Evolutionary conservation across 2,329 filamentous ascomycete genomes (phyloP), one percentile per base, ranked within the genome.

Genomic region (Fusarium pseudonygamai): DNA sequence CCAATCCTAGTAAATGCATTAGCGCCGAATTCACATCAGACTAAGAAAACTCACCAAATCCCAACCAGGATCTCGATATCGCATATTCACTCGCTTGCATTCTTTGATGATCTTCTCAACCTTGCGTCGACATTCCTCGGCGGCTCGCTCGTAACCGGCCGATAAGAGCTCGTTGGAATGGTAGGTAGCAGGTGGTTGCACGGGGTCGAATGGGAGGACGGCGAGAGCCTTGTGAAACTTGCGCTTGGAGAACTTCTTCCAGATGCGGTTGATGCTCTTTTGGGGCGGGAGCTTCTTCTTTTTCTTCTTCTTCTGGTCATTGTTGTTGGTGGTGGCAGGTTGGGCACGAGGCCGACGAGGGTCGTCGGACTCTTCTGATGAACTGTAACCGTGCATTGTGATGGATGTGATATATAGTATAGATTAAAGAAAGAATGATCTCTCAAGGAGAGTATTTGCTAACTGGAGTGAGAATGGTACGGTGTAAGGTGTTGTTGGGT

Each of bases 21-120:
- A 78, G 73, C 52, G 28, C 20, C 46, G 16, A 13, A 10, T 56
- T 57, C 49, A 37, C 39, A 45, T 2, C 10, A 18, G 42, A 22
- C 46, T 61, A 36, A 9, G 5, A 3, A 30, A 64, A 76, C 87
- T 79, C 78, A 89, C 88, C 79, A 90, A 77, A 73, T 90, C 88
- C 80, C 85, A 90, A 4, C 86, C 87, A 2, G 89, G 88, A 73
- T 93, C 92, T 30, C 93, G 88, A 79, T 96, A 97, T 77, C 94
- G 92, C 79, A 92, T 92, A 77, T 97, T 97, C 42, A 95, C 86
- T 28, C 93, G 86, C 72, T 87, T 86, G 82, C 94, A 96, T 75
- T 90, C 88, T 69, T 87, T 83, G 53, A 90, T 88, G 67, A 91
- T 91, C 78, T 90, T 90, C 52, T 85, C 82, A 39, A 86, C 92